Evolutionary conservation across 2,329 filamentous ascomycete species (phyloP), one percentile per base, ranked within the genome.

Genomic region (Arthrobotrys conoides): DNA sequence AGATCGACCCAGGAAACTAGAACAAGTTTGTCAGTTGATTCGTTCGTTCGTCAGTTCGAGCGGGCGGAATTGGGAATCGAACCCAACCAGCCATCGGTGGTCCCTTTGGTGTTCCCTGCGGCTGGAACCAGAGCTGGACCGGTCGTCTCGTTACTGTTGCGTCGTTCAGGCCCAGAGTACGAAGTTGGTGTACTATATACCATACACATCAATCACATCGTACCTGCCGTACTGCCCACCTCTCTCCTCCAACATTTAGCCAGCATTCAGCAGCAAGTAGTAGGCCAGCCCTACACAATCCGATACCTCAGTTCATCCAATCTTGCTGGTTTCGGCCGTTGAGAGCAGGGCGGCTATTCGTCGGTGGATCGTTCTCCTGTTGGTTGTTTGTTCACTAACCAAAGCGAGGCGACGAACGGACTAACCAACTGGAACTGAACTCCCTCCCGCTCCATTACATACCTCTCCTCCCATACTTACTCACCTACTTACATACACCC

Each of bases 281-380:
- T 14, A 44, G 38, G 38, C 38, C 72, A 70, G 72, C 57, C 71
- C 55, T 69, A 49, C 57, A 38, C 5, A 36, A 38, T 59, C 53
- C 33, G n/a, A 41, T 41, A 41, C 41, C 33, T 59, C 53, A 9
- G 61, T 27, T 10, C 24, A 36, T 51, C 48, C 20, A 53, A 24
- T 63, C 33, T 61, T 64, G 55, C 66, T 76, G 57, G 63, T 76
- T 59, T 41, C 46, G 27, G 49, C 18, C 12, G 24, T 22, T 10
- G 5, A 55, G 51, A 63, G 65, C 33, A 70, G 72, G 72, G 66
- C 72, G 72, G 72, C 72, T 69, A 70, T 65, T 69, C 48, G 48
- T 33, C 27, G 30, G 48, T 67, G 44, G 53, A 63, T 55, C 36
- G 48, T 24, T 36, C 22, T 66, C 51, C 70, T 67, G 61, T 73